phyloP scores from a whole-genome alignment of 2,329 filamentous ascomycete species.

The Phyllosticta citribraziliensis region DNA sequence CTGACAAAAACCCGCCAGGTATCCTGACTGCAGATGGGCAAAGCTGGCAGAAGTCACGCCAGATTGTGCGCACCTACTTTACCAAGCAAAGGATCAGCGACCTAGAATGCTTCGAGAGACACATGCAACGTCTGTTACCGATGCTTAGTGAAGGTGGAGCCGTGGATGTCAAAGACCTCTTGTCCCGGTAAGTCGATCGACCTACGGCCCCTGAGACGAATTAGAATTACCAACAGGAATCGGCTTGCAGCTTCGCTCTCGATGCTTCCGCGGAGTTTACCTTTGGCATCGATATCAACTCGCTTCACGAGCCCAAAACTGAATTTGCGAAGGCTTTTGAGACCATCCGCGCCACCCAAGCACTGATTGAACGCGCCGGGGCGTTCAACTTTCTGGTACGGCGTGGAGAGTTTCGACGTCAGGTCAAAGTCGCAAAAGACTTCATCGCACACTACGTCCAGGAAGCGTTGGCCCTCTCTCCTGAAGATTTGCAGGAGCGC shows the following conservation, averaged over 20 bases:
- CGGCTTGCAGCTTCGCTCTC: constrained; percentile 36
- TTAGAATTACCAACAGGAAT: constrained; percentile 14
- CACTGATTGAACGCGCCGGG: neutral
- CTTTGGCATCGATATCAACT: constrained; percentile 25
- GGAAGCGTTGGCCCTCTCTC: constrained; percentile 31
- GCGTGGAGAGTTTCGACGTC: neutral
- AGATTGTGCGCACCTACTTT: constrained; percentile 45
- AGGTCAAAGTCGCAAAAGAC: constrained; percentile 17
- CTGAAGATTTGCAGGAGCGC: constrained; percentile 16
- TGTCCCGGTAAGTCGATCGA: constrained; percentile 14
- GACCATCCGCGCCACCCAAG: neutral
- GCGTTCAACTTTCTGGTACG: neutral
- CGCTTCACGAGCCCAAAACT: neutral
- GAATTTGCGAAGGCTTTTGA: neutral
- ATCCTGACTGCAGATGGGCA: constrained; percentile 37
- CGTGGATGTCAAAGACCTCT: constrained; percentile 31
- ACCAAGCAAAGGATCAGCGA: constrained; percentile 42
- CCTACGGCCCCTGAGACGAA: neutral
- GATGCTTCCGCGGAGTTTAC: constrained; percentile 41
- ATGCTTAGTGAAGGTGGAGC: constrained; percentile 33
- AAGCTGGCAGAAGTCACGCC: constrained; percentile 28
- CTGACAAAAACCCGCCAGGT: neutral
- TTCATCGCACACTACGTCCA: constrained; percentile 37
- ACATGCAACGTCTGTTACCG: constrained; percentile 48
- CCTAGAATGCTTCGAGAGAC: constrained; percentile 48